A percentile compares a stretch with the other conserved stretches of the same genome.
Conservation (phyloP, 495 filamentous ascomycete genomes). For the Coniosporium apollinis region DNA sequence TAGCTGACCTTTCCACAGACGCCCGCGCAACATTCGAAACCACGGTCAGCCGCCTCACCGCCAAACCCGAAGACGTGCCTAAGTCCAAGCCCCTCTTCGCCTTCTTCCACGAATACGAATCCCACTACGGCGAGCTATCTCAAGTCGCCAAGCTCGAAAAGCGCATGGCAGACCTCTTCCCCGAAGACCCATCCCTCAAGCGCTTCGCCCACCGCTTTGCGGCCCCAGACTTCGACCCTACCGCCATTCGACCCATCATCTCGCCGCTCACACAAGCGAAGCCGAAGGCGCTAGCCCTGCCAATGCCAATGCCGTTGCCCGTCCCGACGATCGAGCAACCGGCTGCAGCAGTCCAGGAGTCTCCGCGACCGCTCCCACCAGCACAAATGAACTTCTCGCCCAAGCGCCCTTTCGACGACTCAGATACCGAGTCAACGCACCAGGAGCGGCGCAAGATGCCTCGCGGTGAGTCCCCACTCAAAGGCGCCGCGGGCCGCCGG, state of each 20-base stretch:
- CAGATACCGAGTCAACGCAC: slow-evolving; percentile 48
- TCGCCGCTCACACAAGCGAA: slow-evolving; percentile 59
- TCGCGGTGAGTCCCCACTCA: slow-evolving; percentile 74
- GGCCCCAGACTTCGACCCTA: slow-evolving; percentile 53
- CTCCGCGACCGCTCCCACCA: slow-evolving; percentile 27
- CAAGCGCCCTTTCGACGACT: slow-evolving; percentile 46
- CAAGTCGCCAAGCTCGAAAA: slow-evolving; percentile 81
- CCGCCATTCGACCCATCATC: slow-evolving; percentile 61
- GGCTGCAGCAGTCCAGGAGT: slow-evolving; percentile 18
- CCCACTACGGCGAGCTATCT: slow-evolving; percentile 76
- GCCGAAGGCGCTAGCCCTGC: slow-evolving; percentile 42
- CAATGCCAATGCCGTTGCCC: too few species aligned
- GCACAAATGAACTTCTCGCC: slow-evolving; percentile 20
- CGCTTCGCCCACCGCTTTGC: slow-evolving; percentile 64
- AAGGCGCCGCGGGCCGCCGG: slow-evolving; percentile 64
- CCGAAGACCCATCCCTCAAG: slow-evolving; percentile 60
- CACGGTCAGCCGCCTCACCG: slow-evolving; percentile 58
- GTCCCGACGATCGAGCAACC: slow-evolving; percentile 33
- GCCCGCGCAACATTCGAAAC: slow-evolving; percentile 90
- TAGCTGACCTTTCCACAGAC: slow-evolving; percentile 34
- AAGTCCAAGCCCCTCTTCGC: slow-evolving; percentile 72
- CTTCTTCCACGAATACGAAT: slow-evolving; percentile 89
- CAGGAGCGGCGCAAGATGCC: slow-evolving; percentile 57
- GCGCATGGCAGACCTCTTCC: slow-evolving; percentile 83
- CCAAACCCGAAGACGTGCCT: slow-evolving; percentile 49